These are phyloP conservation scores for Hygrophila difformis DNA, from an alignment of 257 asterid species.

Conservation along the genomic window DNA sequence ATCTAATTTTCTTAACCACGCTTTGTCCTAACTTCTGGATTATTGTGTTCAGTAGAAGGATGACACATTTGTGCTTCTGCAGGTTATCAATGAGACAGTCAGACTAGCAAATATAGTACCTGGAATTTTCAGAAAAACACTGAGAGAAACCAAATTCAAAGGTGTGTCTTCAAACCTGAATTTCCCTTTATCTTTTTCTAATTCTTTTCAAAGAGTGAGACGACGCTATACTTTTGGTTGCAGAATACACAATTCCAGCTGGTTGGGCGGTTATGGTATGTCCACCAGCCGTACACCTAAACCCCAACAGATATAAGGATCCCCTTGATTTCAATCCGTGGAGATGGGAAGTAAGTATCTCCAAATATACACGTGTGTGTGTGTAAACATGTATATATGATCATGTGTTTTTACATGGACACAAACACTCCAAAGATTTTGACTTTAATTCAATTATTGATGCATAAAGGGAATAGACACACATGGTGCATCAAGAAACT, in stretches of 20 bases:
- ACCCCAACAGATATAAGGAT: conserved; percentile 57
- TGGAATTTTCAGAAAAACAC: conserved; percentile 71
- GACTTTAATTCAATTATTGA: too few relatives aligned
- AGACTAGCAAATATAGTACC: conserved; percentile 92
- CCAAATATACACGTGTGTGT: too few relatives aligned
- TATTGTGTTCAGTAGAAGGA: conserved; percentile 12
- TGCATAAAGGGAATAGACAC: conserved; percentile 53
- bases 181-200: background rate
- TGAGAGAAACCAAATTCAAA: conserved; percentile 56
- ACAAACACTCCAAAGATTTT: too few relatives aligned
- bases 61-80: too few relatives aligned
- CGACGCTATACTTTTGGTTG: conserved; percentile 12
- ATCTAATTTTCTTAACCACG: background rate
- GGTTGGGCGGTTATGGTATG: conserved; percentile 95
- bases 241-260: conserved; percentile 86
- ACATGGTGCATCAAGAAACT: conserved; percentile 71
- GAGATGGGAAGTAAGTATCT: conserved; percentile 79
- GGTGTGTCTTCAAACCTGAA: conserved; percentile 30
- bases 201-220: conserved; percentile 10
- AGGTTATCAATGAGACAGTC: conserved; percentile 82
- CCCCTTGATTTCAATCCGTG: conserved; percentile 83
- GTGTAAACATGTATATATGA: too few relatives aligned
- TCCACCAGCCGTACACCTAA: conserved; percentile 89
- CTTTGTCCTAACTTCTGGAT: background rate
- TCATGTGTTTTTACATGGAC: too few relatives aligned